A percentile compares a stretch with the other conserved stretches of the same genome.
These are phyloP conservation scores for Ceratorhiza oryzae-sativae DNA, from an alignment of 1,284 basidiomycete species.

Conservation along the genomic window DNA sequence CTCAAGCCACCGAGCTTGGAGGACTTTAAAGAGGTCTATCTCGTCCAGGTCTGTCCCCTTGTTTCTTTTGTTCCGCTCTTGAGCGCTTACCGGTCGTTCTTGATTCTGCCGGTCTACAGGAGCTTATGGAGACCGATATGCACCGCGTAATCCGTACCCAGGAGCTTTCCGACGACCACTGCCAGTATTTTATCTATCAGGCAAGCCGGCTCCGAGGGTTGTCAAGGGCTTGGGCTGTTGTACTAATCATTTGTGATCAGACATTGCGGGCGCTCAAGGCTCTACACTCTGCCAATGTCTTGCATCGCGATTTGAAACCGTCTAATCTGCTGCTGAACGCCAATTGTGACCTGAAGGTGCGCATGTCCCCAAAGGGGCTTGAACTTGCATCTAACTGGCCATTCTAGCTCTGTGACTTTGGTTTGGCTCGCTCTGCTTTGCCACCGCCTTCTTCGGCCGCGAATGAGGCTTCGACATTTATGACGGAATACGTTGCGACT, in stretches of 20 bases:
- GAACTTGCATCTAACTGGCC: conserved; percentile 87
- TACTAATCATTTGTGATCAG: not conserved
- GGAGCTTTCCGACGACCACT: conserved; percentile 85
- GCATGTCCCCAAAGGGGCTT: conserved; percentile 69
- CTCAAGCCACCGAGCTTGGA: conserved; percentile 66
- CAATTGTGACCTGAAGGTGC: conserved; percentile 93
- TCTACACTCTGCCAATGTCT: conserved; percentile 91
- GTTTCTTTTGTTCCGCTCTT: conserved; percentile 7
- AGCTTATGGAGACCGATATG: conserved; percentile 81
- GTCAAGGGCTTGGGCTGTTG: conserved; percentile 11
- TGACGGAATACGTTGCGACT: conserved; percentile 96
- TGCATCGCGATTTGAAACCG: conserved; percentile 95
- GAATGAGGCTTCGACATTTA: conserved; percentile 74
- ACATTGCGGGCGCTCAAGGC: conserved; percentile 95
- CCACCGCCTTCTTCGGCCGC: conserved; percentile 80
- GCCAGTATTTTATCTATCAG: conserved; percentile 92
- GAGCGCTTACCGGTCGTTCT: conserved; percentile 4
- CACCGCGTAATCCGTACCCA: conserved; percentile 77
- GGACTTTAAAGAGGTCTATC: conserved; percentile 79
- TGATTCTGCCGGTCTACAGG: conserved; percentile 76
- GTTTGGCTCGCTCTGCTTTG: conserved; percentile 85
- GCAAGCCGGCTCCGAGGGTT: conserved; percentile 52
- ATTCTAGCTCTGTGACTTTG: conserved; percentile 81
- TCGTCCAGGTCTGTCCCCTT: conserved; percentile 61
- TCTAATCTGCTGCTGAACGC: conserved; percentile 95